Percentiles rank a stretch among this genome's conserved stretches.
phyloP scores from a whole-genome alignment of 164 flowering plant species.

The Macadamia tetraphylla region DNA sequence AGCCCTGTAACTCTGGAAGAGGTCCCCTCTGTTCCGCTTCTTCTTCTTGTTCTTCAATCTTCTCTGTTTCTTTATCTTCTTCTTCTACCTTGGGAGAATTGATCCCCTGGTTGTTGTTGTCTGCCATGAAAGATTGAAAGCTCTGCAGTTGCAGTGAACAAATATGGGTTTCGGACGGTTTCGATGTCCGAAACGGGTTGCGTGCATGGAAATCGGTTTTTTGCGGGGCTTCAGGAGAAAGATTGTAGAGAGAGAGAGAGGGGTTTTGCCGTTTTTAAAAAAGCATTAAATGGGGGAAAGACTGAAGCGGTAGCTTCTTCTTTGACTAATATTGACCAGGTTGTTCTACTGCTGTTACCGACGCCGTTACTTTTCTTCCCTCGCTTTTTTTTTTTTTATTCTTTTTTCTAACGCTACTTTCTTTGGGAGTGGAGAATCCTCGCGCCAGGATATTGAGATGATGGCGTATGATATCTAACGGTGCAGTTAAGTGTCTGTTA shows the following conservation, averaged over 20 bases:
- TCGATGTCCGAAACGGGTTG: conserved; percentile 15
- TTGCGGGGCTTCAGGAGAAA: neutral
- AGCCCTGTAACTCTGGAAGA: neutral
- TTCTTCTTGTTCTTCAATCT: neutral
- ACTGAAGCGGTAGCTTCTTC: neutral
- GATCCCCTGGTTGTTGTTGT: conserved; percentile 9
- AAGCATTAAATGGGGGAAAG: neutral
- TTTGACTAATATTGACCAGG: conserved; percentile 21
- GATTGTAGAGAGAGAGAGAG: neutral
- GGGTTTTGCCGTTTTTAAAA: neutral
- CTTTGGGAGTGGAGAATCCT: too few relatives aligned
- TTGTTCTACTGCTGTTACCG: neutral
- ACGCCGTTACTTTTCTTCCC: conserved; percentile 5
- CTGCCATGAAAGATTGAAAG: conserved; percentile 27
- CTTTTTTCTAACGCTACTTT: too few relatives aligned
- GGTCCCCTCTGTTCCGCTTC: conserved; percentile 12
- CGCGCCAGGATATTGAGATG: neutral
- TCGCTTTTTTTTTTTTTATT: too few relatives aligned
- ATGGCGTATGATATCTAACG: neutral
- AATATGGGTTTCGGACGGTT: conserved; percentile 19
- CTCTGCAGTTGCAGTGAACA: neutral
- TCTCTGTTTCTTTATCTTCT: conserved; percentile 3
- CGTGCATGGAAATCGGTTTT: conserved; percentile 3
- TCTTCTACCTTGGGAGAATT: conserved; percentile 11
- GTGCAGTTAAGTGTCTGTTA: neutral